Percentiles rank a stretch among this genome's conserved stretches.
Evolutionary conservation across 2,329 filamentous ascomycete genomes (phyloP).

Genomic region (Laburnicola sp.): DNA sequence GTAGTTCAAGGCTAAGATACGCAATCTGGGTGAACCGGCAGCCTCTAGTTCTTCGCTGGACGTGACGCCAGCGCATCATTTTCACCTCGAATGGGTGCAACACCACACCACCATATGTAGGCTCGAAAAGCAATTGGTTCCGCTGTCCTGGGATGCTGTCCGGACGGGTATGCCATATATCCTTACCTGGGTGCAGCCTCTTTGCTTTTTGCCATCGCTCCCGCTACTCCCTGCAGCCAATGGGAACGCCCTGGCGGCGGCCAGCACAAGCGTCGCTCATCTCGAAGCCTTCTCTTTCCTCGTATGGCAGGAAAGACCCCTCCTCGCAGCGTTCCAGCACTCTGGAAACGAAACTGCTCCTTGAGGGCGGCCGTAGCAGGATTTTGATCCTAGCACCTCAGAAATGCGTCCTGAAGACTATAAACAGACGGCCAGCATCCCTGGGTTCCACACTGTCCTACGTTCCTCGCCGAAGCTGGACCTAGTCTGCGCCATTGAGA

Average conservation of each 20-base stretch:
- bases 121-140: constrained; percentile 30
- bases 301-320: constrained; percentile 15
- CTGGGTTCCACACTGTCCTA: constrained; percentile 25
- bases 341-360: constrained; percentile 23
- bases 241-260: constrained; percentile 28
- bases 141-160: constrained; percentile 6
- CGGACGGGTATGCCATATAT: constrained; percentile 23
- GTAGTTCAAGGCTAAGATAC: constrained; percentile 28
- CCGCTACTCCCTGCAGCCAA: constrained; percentile 35
- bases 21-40: constrained; percentile 31
- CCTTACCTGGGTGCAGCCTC: constrained; percentile 28
- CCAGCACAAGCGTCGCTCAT: constrained; percentile 37
- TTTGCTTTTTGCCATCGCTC: constrained; percentile 28
- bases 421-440: constrained; percentile 35
- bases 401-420: constrained; percentile 27
- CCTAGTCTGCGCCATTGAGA: constrained; percentile 6
- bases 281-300: constrained; percentile 22
- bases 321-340: constrained; percentile 22
- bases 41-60: constrained; percentile 31
- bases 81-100: constrained; percentile 31
- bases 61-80: constrained; percentile 38
- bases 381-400: constrained; percentile 31
- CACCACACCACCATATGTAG: constrained; percentile 20
- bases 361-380: constrained; percentile 21
- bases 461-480: constrained; percentile 27